Evolutionary conservation across 1,284 basidiomycete species (phyloP), one percentile per base, ranked within the genome.

Genomic region (Crepidotus sp.): DNA sequence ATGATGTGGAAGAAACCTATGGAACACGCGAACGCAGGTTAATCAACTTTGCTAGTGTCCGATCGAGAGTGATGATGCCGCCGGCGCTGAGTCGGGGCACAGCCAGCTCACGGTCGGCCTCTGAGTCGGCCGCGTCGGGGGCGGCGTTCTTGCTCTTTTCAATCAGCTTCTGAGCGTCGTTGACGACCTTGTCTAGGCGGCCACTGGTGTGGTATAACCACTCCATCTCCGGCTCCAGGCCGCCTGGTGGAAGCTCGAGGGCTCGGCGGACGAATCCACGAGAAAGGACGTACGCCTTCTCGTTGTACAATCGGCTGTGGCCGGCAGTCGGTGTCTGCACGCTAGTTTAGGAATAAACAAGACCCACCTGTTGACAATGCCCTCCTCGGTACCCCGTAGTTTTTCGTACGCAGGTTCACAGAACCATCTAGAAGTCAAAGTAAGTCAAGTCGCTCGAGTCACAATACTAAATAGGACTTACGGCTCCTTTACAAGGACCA

Each of bases 331-430:
- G 30, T 11, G 7, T 15, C 15, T 27, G 19, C 2, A 22, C 22
- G 10, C 6, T 4, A 35, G 17, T 4, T 8, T 29, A 2, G 13
- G 27, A 13, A 29, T 4, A 26, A 5, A 26, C 4, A n/a, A 18
- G 14, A 11, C 26, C n/a, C 7, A 77, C 80, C 78, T 84, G 59
- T 93, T 95, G 48, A 93, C 77, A 37, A 73, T 83, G 15, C 88
- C 91, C 59, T 95, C 93, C 50, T 84, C 80, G 1, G 92, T 95
- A 1, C 87, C 88, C 51, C 88, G 72, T 29, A 93, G 69, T 60
- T 92, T 95, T 59, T 94, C 91, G 55, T 83, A 93, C 0, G 88
- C 88, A 18, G 92, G 92, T 57, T 93, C 90, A 56, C 89, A 93
- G 59, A 88, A 93, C 80, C 87, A 89, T 45, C 84, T 89, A 45